phyloP scores from a whole-genome alignment of 441 rosid species.

The Erodium texanum region DNA sequence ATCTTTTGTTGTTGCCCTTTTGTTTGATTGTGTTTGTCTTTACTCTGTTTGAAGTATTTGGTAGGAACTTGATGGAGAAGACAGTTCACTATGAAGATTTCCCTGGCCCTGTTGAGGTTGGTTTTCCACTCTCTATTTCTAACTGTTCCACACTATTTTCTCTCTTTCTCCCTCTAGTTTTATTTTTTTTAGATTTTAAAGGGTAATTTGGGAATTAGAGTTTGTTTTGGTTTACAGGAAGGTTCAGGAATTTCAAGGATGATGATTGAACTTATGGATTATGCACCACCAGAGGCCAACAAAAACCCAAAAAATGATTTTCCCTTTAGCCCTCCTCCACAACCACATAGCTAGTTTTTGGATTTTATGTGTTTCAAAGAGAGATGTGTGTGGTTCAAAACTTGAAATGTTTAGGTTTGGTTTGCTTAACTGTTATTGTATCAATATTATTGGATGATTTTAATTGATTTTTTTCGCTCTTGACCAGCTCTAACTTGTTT shows the following conservation, averaged over 20 bases:
- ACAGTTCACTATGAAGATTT: slow-evolving; percentile 22
- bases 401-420: not conserved
- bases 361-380: not conserved
- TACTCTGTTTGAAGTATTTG: slow-evolving; percentile 26
- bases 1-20: not conserved
- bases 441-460: no score
- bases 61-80: slow-evolving; percentile 28
- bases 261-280: slow-evolving; percentile 38
- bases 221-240: slow-evolving; percentile 26
- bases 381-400: no score
- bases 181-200: no score
- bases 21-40: not conserved
- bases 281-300: slow-evolving; percentile 43
- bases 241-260: slow-evolving; percentile 30
- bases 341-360: not conserved
- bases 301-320: slow-evolving; percentile 39
- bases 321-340: slow-evolving; percentile 38
- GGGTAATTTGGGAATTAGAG: not conserved
- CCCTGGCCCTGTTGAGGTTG: slow-evolving; percentile 25
- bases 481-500: no score
- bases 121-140: not conserved
- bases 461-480: no score
- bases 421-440: no score
- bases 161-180: not conserved
- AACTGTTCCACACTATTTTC: not conserved